These are phyloP conservation scores for Borovskyia barvae DNA, from an alignment of 208 protist genomes.

Conservation along the genomic window DNA sequence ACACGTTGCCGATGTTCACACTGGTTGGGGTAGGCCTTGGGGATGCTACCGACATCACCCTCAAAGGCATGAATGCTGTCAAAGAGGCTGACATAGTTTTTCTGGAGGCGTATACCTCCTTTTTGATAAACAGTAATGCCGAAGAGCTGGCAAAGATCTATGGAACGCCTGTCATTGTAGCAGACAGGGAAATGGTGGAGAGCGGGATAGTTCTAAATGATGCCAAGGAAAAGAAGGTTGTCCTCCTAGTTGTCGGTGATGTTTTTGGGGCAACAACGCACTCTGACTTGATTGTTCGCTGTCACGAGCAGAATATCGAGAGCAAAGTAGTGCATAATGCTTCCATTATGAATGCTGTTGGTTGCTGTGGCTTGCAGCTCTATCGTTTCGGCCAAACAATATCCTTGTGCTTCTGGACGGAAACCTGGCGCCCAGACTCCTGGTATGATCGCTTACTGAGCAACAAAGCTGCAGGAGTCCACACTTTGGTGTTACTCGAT, in stretches of 20 bases:
- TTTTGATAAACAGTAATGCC: conserved; percentile 89
- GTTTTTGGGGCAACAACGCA: conserved; percentile 99
- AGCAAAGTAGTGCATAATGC: conserved; percentile 98
- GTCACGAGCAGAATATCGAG: conserved; percentile 80
- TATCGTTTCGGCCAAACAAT: conserved; percentile 98
- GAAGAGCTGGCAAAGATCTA: conserved; percentile 88
- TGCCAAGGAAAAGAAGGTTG: conserved; percentile 89
- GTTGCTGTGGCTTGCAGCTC: conserved; percentile 98
- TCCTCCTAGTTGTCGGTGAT: conserved; percentile 99
- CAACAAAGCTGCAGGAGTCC: conserved; percentile 92
- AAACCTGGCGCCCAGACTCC: conserved; percentile 96
- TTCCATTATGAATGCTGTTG: conserved; percentile 99
- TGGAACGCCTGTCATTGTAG: conserved; percentile 87
- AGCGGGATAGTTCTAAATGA: conserved; percentile 90
- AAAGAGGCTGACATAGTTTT: conserved; percentile 93
- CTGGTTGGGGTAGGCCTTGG: conserved; percentile 97
- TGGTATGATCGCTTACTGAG: conserved; percentile 96
- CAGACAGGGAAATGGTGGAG: conserved; percentile 97
- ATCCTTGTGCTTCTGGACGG: conserved; percentile 97
- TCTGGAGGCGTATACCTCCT: conserved; percentile 99
- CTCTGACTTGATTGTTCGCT: conserved; percentile 96
- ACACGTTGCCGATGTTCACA: conserved; percentile 64
- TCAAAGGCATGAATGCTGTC: conserved; percentile 96
- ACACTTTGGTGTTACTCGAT: conserved; percentile 98
- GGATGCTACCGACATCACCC: conserved; percentile 98